Evolutionary conservation across 2,329 filamentous ascomycete species (phyloP), one percentile per base, ranked within the genome.

Genomic region (Magnaporthales sp.): DNA sequence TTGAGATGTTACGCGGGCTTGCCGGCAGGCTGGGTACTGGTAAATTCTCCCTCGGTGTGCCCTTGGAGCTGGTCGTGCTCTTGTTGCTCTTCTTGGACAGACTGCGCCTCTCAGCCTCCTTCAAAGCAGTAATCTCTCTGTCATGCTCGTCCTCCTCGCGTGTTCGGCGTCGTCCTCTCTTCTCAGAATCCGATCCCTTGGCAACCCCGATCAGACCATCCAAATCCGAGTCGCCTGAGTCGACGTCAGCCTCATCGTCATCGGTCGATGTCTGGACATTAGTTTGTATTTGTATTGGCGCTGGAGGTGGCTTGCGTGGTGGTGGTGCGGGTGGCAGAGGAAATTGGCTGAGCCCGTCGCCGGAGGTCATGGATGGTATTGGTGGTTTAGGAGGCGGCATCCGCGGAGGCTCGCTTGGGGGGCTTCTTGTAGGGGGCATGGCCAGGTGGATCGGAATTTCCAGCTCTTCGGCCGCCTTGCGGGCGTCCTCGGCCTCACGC

Each of bases 61-160:
- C 75, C 65, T 81, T 81, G 54, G 83, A 82, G 70, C 80, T 83
- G 71, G 81, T 8, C 4, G 58, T 81, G 68, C 79, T 80, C 69
- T 80, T 82, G 74, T 84, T 88, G 75, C 83, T 89, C 81, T 91
- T 92, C 75, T 91, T 91, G 0, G 91, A 93, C 31, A 86, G 79
- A 75, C 90, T 93, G 67, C 89, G 84, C 30, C 84, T 82, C 73
- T 92, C 89, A 13, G 89, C 86, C 72, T 93, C 88, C 73, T 87
- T 84, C 62, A 85, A 75, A 1, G 85, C 86, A n/a, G 88, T 76
- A 15, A 87, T 81, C 74, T 94, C 91, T 63, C 93, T 87, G 66
- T 92, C 86, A 66, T 84, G 84, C 71, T 97, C 92, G 72, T 97
- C 93, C 69, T 97, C 92, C 75, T 94, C 92, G 65, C 93, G 86